Base-by-base conservation (phyloP, 306 rosid species). In the Clitoria ternatea region DNA sequence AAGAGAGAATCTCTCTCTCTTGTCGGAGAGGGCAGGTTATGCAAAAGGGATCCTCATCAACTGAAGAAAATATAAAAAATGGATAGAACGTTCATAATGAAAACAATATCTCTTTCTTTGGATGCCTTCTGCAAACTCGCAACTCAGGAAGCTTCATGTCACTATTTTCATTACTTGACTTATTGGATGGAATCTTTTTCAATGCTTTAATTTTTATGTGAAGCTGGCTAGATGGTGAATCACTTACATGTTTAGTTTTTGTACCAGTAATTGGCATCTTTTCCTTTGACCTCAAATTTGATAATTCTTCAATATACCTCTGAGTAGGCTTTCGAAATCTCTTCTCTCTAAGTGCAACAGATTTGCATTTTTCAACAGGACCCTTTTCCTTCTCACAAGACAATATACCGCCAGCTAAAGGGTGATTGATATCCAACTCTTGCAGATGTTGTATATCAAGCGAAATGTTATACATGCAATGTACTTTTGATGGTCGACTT, bases 231-330 rank as follows among this genome's bases (percentile, higher is more conserved):
- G 53, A 77, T 29, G 85, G 72, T 24, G 70, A 63, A 71, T 44
- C 53, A 75, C 77, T 75, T 44, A 20, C 14, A 6, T 52, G 73
- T 72, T 74, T 79, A 54, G 57, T 74, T 71, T 82, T 81, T 4
- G 68, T 78, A 75, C 83, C 76, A 74, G 79, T 47, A 70, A 64
- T 36, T 14, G 79, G 66, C 48, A 24, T 45, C 29, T 84, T 87
- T 66, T 79, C 90, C 61, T 78, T 78, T 66, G 88, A 77, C 66
- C 63, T 82, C 44, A 57, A 37, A 80, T 65, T 79, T 50, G 92
- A 81, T 77, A 81, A 68, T 75, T 90, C 96, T 79, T 94, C 96
- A 66, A 91, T 82, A 83, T 75, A 89, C 83, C 93, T 84, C 82
- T 61, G 80, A 50, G 96, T 89, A 64, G 87, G 92, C 85, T 87